Base-by-base conservation (phyloP, 208 protist genomes). In the Leishmania gerbilli region DNA sequence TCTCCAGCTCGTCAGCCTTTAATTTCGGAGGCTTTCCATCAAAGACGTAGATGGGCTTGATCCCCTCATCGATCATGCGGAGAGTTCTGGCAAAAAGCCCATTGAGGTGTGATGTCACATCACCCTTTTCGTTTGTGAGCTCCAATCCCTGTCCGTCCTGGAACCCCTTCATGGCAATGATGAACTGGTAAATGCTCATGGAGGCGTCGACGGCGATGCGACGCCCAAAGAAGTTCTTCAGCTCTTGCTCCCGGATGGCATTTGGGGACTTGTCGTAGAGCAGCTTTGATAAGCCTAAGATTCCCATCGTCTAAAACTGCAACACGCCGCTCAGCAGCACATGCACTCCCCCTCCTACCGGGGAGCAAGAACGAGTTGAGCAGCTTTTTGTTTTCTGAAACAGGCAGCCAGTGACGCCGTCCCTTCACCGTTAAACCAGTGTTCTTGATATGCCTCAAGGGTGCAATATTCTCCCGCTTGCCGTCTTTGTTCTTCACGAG, bases 181-280 rank as follows among this genome's bases (percentile, higher is more conserved):
- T 89, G 87, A 99, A 99, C 90, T 99, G 99, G 87, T 99, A 99
- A 64, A 99, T 98, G 79, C 90, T 95, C 94, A 99, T 99, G 53
- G 94, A 99, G 6, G 99, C 99, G 91, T 99, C 99, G 79, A 99
- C 99, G 4, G 99, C 99, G 55, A 99, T 98, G 62, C 92, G 92
- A n/a, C 98, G 89, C 24, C 98, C 98, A 90, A 99, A 99, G 83
- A 99, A 99, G 79, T 94, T 98, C 80, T 99, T 99, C 31, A 99
- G 90, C 79, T 98, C 92, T 71, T 93, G 90, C 76, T 99, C 97
- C 80, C 91, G 94, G 71, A 99, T 93, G 19, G 96, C 88, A 24
- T 81, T 79, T 11, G 98, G 97, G 7, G 98, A 89, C 81, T 98
- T 91, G 64, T 99, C 98, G 47, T 96, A 97, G 17, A 99, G 95